These are phyloP conservation scores for Aspergillus homomorphus DNA, from an alignment of 495 filamentous ascomycete genomes.

Conservation along the genomic window DNA sequence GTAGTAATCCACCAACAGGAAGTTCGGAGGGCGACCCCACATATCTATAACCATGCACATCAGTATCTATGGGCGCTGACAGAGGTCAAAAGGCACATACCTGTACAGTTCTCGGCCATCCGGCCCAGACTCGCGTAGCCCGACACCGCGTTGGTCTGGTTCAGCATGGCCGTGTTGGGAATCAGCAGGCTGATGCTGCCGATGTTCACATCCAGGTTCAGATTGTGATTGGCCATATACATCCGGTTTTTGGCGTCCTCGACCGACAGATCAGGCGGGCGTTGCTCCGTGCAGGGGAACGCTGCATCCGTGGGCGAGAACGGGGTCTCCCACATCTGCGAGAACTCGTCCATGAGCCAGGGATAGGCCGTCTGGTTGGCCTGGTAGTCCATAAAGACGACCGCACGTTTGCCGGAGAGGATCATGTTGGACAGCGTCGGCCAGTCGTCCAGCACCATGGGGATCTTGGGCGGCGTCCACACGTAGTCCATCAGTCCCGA, in stretches of 20 bases:
- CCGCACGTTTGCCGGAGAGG: slow-evolving; percentile 55
- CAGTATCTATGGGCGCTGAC: neutral
- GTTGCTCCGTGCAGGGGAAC: slow-evolving; percentile 59
- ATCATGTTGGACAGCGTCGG: slow-evolving; percentile 82
- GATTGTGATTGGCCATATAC: slow-evolving; percentile 92
- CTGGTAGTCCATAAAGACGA: slow-evolving; percentile 77
- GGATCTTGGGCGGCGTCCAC: slow-evolving; percentile 66
- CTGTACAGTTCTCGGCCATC: slow-evolving; percentile 64
- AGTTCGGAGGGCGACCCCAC: slow-evolving; percentile 76
- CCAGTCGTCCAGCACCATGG: slow-evolving; percentile 75
- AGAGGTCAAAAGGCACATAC: slow-evolving; percentile 35
- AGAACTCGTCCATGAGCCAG: slow-evolving; percentile 63
- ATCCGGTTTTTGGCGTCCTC: slow-evolving; percentile 57
- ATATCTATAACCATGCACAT: slow-evolving; percentile 22
- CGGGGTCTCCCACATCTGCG: slow-evolving; percentile 65
- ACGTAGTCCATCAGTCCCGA: slow-evolving; percentile 67
- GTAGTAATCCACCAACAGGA: slow-evolving; percentile 89
- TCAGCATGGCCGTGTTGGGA: slow-evolving; percentile 65
- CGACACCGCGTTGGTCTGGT: slow-evolving; percentile 64
- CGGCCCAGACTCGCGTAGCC: slow-evolving; percentile 67
- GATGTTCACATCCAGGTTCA: slow-evolving; percentile 69
- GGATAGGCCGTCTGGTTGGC: slow-evolving; percentile 75
- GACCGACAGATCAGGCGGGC: slow-evolving; percentile 55
- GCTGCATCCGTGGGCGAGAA: slow-evolving; percentile 56
- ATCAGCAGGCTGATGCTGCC: slow-evolving; percentile 63